Base-by-base conservation (phyloP, 192 early-diverging fungal genomes). In the Dispira parvispora region DNA sequence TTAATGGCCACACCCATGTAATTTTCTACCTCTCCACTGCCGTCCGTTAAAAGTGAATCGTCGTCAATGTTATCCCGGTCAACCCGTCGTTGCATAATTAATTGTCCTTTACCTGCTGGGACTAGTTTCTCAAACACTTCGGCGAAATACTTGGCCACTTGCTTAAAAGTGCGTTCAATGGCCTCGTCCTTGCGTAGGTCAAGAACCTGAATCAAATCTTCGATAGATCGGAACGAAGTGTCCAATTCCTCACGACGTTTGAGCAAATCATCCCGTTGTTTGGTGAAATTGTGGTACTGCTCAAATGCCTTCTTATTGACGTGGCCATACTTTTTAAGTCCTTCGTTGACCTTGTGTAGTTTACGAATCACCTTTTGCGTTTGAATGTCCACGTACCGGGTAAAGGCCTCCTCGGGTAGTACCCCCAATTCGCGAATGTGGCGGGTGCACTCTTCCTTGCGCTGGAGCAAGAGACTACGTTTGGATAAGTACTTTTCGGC, bases 281-380 rank as follows among this genome's bases (percentile, higher is more conserved):
- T 85, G 2, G 90, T 92, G 69, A 96, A 99, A 66, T 88, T 91
- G 65, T 72, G 82, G 67, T 89, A 96, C 75, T 99, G 96, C 77
- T 99, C 96, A 74, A 93, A 92, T 0, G 96, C 96, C 72, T 96
- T 94, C 69, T 95, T 99, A 80, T 99, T 99, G 63, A 99, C 91
- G 64, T 95, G 94, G 16, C 82, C 81, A 66, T 86, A 96, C 73
- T 87, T 85, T 62, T 92, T 88, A 28, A 99, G 75, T 32, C 73
- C 78, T 64, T 94, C 92, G 69, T 92, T 93, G 25, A 84, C 80
- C 60, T 78, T 79, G 68, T 94, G 83, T 57, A 89, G 74, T 62
- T 77, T 73, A 65, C 76, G 83, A 46, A 84, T 67, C 58, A 86
- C 66, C 27, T 50, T 62, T 32, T 62, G 46, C 2, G 62, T 62